Conservation (phyloP, 73 alveolate species). For the Paramecium sonneborni region DNA sequence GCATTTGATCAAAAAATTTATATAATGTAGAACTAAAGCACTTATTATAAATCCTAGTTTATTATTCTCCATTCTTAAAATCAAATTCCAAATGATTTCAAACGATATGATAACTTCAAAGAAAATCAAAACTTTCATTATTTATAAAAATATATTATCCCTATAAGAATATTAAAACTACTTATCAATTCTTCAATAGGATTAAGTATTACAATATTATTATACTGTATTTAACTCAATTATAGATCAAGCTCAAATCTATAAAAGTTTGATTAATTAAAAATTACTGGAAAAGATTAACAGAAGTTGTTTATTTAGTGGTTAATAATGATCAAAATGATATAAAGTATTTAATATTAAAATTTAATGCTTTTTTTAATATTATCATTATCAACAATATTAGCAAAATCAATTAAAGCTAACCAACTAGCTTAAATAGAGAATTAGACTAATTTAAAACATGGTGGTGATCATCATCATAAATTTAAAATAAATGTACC, state of each 20-base stretch:
- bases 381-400: neutral
- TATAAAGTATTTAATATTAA: no score
- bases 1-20: constrained; percentile 3
- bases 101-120: neutral
- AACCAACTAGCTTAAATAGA: neutral
- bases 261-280: neutral
- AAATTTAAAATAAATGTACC: neutral
- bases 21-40: neutral
- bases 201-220: neutral
- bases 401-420: neutral
- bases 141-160: neutral
- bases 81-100: neutral
- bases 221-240: neutral
- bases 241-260: neutral
- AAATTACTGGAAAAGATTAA: neutral
- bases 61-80: neutral
- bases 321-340: no score
- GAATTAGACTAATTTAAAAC: neutral
- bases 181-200: neutral
- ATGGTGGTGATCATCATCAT: neutral
- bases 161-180: neutral
- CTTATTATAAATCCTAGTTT: neutral
- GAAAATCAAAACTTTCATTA: neutral
- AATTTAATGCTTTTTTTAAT: neutral
- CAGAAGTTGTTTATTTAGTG: neutral